Evolutionary conservation across 2,329 filamentous ascomycete species (phyloP).

Genomic region (Botrytis cinerea): DNA sequence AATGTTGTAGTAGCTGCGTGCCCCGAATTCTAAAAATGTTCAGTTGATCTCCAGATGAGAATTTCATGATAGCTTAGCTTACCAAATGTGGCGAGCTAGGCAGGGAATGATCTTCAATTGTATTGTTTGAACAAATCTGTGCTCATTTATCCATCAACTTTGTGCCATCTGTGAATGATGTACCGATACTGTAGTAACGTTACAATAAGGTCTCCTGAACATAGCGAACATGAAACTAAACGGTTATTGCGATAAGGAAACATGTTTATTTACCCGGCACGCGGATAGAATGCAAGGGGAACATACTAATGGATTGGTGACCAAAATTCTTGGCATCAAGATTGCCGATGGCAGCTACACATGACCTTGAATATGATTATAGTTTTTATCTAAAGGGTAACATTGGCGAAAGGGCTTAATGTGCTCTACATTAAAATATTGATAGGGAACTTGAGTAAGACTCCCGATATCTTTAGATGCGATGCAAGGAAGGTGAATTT

Average conservation of each 20-base stretch:
- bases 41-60: background rate
- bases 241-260: background rate
- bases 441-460: background rate
- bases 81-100: background rate
- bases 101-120: background rate
- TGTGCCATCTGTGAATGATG: background rate
- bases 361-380: background rate
- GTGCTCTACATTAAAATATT: background rate
- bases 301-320: background rate
- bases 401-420: background rate
- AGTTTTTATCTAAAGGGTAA: background rate
- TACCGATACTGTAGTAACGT: conserved; percentile 6
- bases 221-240: background rate
- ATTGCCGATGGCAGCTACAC: background rate
- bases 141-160: background rate
- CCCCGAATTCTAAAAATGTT: background rate
- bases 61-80: background rate
- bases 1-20: background rate
- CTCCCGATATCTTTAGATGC: background rate
- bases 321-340: background rate
- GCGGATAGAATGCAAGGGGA: background rate
- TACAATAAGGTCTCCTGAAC: conserved; percentile 10
- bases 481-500: background rate
- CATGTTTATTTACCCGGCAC: background rate
- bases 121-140: background rate